phyloP scores from a whole-genome alignment of 306 rosid genomes.

The Fagus sylvatica region DNA sequence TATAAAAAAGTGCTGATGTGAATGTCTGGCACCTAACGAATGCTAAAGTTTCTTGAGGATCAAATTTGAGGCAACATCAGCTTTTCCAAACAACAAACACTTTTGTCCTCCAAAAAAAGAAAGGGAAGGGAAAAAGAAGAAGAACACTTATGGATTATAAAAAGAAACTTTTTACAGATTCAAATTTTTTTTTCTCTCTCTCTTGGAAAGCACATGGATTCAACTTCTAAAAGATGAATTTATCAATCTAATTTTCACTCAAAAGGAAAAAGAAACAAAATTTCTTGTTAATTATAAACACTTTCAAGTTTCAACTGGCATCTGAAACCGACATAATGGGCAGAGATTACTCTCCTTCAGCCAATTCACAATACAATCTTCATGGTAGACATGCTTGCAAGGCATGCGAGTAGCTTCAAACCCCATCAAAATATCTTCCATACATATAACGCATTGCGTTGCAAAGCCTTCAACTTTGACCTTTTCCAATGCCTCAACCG shows the following conservation, averaged over 20 bases:
- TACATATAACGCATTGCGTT: background rate
- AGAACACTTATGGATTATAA: too few relatives aligned
- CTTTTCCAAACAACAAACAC: background rate
- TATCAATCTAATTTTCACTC: background rate
- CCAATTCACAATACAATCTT: slow-evolving; percentile 6
- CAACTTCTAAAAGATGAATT: background rate
- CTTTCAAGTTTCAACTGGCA: background rate
- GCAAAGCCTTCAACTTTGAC: background rate
- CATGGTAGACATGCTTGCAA: slow-evolving; percentile 11
- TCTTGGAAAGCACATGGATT: background rate
- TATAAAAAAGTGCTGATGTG: too few relatives aligned
- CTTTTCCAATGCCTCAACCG: slow-evolving; percentile 9
- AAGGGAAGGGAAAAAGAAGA: too few relatives aligned
- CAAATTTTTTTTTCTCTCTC: too few relatives aligned
- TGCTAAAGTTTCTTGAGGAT: too few relatives aligned
- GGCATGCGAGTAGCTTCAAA: slow-evolving; percentile 12
- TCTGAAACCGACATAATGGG: slow-evolving; percentile 4
- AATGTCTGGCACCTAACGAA: too few relatives aligned
- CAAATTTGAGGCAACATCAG: background rate
- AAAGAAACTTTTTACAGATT: too few relatives aligned
- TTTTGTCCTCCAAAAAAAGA: background rate
- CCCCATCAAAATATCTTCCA: slow-evolving; percentile 16
- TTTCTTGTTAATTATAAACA: background rate
- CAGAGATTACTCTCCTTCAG: background rate
- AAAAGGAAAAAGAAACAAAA: background rate